A percentile compares a stretch with the other conserved stretches of the same genome.
These are phyloP conservation scores for Phytophthora crassamura DNA, from an alignment of 352 stramenopile genomes.

Conservation along the genomic window DNA sequence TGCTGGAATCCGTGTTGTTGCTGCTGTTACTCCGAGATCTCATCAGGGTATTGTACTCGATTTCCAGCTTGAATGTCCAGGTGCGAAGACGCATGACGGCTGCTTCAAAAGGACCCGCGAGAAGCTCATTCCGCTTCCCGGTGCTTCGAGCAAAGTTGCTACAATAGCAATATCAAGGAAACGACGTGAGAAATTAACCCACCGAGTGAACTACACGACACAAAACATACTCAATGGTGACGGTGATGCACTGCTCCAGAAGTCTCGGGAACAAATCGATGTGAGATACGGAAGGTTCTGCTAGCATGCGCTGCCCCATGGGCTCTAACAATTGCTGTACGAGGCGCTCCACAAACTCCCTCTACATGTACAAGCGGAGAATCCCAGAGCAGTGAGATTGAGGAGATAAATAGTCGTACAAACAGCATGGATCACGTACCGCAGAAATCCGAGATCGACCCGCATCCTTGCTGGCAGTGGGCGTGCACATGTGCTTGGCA, in stretches of 20 bases:
- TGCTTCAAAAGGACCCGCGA: slow-evolving; percentile 56
- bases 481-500: slow-evolving; percentile 42
- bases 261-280: slow-evolving; percentile 57
- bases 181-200: too few species aligned
- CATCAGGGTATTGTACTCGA: slow-evolving; percentile 53
- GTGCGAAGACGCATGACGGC: slow-evolving; percentile 51
- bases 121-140: slow-evolving; percentile 52
- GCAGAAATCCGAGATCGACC: slow-evolving; percentile 32
- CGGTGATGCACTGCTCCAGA: slow-evolving; percentile 61
- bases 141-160: slow-evolving; percentile 41
- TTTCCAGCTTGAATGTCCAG: slow-evolving; percentile 56
- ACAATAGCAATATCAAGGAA: not conserved
- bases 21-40: slow-evolving; percentile 24
- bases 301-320: slow-evolving; percentile 49
- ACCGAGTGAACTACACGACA: too few species aligned
- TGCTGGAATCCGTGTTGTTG: slow-evolving; percentile 21
- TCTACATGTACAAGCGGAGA: slow-evolving; percentile 38
- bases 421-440: slow-evolving; percentile 10
- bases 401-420: not conserved
- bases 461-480: slow-evolving; percentile 26
- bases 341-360: slow-evolving; percentile 59
- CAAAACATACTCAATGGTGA: slow-evolving; percentile 57
- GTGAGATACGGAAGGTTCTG: slow-evolving; percentile 46
- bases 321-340: slow-evolving; percentile 58
- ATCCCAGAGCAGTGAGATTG: slow-evolving; percentile 4